Evolutionary conservation across 169 alveolate genomes (phyloP), one percentile per base, ranked within the genome.

Genomic region (Plasmodium ovale): DNA sequence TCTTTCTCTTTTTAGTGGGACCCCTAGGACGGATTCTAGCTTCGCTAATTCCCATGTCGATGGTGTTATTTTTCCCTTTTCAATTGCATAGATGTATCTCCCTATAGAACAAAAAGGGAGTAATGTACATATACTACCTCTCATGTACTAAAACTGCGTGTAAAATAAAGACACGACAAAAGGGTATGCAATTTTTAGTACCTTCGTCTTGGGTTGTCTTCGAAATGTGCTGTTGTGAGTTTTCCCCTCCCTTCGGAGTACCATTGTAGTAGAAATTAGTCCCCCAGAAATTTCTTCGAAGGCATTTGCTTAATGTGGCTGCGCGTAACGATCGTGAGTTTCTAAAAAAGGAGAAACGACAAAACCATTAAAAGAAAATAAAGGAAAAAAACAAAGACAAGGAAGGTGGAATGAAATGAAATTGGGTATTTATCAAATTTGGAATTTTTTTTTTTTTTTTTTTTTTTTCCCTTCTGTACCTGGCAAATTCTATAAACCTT

Each of bases 231-330:
- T 64, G 89, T 14, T 64, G 79, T 12, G 79, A 9, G 37, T 79
- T 79, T 54, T 79, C 70, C 19, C 23, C 59, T 19, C 62, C 31
- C 51, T 79, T 79, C 29, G 89, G 89, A 19, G 60, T 51, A 33
- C 89, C 89, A 44, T 47, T 47, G 47, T 27, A 77, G 37, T 77
- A 77, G 64, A 77, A 77, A 35, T 77, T 49, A 1, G 59, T 33
- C 6, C 89, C 89, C 89, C 89, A 77, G 16, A 62, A 77, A 42
- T 77, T 77, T 62, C 89, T 3, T 37, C 89, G 54, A 25, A 77
- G 56, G n/a, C 89, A 77, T 54, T 77, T 77, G 56, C 89, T 77
- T 7, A 77, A 68, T 21, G 89, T 77, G 29, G 89, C 89, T 12
- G 89, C 89, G 0, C 89, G 42, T 23, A 77, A 44, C 12, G 77